These are phyloP conservation scores for Udeniomyces megalosporus DNA, from an alignment of 768 basidiomycete genomes.

Conservation along the genomic window DNA sequence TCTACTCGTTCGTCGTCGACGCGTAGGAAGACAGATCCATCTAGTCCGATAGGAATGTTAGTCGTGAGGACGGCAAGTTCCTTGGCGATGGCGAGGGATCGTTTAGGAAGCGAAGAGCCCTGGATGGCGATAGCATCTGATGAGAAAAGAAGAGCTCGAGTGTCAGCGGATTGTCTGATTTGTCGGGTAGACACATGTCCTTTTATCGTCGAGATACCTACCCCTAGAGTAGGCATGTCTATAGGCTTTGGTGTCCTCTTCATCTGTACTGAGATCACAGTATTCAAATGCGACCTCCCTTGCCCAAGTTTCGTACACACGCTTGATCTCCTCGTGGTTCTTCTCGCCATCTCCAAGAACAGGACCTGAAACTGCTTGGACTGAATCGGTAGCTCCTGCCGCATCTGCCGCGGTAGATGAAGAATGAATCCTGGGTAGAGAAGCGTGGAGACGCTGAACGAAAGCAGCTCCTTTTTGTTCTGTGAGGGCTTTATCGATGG, in stretches of 20 bases:
- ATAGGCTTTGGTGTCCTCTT: neutral
- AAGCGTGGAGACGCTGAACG: slow-evolving; percentile 6
- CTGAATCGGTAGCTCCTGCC: too few species aligned
- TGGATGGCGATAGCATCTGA: neutral
- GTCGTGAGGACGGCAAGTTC: slow-evolving; percentile 80
- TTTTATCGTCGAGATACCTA: too few species aligned
- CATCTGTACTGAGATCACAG: neutral
- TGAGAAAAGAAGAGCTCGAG: too few species aligned
- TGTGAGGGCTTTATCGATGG: slow-evolving; percentile 71
- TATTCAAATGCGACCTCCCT: slow-evolving; percentile 72
- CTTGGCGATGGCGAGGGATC: slow-evolving; percentile 87
- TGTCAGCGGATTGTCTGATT: too few species aligned
- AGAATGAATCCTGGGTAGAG: slow-evolving; percentile 2
- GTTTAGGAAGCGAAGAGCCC: slow-evolving; percentile 44
- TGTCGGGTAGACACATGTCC: too few species aligned
- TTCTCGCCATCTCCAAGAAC: neutral
- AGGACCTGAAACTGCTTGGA: neutral
- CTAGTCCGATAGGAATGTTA: slow-evolving; percentile 85
- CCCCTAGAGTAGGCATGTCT: neutral
- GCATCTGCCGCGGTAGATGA: too few species aligned
- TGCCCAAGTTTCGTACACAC: slow-evolving; percentile 72
- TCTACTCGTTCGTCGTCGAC: slow-evolving; percentile 87
- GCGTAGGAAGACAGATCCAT: slow-evolving; percentile 80
- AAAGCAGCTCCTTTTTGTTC: slow-evolving; percentile 52
- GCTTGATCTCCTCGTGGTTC: slow-evolving; percentile 29